Evolutionary conservation across 768 basidiomycete species (phyloP), one percentile per base, ranked within the genome.

Genomic region (Tylopilus cervinicoccineus): DNA sequence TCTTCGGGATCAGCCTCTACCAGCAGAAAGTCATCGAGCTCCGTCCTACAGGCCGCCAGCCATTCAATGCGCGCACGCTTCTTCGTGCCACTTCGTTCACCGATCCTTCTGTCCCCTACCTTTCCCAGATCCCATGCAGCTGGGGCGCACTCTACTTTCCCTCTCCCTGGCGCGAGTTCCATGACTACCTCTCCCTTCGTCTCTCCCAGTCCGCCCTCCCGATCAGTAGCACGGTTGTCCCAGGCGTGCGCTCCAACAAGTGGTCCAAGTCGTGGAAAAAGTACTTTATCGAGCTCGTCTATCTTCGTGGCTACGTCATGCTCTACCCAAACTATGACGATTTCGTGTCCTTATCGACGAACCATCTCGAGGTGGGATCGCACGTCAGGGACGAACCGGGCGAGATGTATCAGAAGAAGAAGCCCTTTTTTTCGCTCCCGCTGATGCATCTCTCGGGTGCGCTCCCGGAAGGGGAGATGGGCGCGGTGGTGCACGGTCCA

Each of bases 61-160:
- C 75, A 19, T 92, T 92, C 66, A 69, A 86, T 62, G 80, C 90
- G 1, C 81, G 79, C 51, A 50, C 59, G 0, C 66, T 85, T 19
- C 88, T 93, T 63, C 60, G 65, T 10, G 51, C 64, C 0, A 54
- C 66, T 10, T 70, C 70, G 3, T 41, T 79, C n/a, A 46, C 69
- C 0, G 53, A 75, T 37, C 67, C 76, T 0, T 69, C 72, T 1
- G 81, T 81, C 0, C 90, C 92, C 0, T 93, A 91, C 64, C 78
- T 93, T 36, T 91, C 89, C 0, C 86, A 88, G 50, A 80, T 91
- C 10, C 92, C 91, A 0, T 93, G 91, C 66, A 90, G 87, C 67
- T 94, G 90, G 91, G 92, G 91, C 13, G 91, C 88, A 2, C 74
- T 90, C 31, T 94, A 93, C 70, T 94, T 94, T 61, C 90, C 92